Evolutionary conservation across 2,329 filamentous ascomycete species (phyloP).

Genomic region (Aspergillus floridensis): DNA sequence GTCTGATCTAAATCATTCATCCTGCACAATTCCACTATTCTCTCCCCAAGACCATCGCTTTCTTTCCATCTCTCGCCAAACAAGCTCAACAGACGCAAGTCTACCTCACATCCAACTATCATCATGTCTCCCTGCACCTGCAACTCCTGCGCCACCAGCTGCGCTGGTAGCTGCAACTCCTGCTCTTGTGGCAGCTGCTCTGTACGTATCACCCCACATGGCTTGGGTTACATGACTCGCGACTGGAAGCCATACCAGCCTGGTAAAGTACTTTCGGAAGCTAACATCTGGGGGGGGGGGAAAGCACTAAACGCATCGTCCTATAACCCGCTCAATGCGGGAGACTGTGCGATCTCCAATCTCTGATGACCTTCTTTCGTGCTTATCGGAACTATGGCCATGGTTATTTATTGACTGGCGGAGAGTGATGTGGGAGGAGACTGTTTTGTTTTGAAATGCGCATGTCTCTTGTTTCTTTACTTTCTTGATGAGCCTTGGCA

Average conservation of each 20-base stretch:
- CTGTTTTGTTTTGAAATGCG: not conserved
- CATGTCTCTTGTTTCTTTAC: not conserved
- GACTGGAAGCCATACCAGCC: not conserved
- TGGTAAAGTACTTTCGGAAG: not conserved
- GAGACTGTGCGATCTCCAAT: not conserved
- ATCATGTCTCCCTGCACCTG: conserved; percentile 5
- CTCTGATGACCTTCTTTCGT: not conserved
- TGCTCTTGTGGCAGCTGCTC: conserved; percentile 3
- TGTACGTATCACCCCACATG: not conserved
- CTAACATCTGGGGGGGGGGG: not conserved
- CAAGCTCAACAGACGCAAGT: not conserved
- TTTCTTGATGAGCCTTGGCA: not conserved
- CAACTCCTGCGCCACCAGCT: conserved; percentile 6
- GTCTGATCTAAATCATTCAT: not conserved
- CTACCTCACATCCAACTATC: not conserved
- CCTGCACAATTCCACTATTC: not conserved
- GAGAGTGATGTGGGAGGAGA: not conserved
- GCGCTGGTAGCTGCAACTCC: conserved; percentile 5
- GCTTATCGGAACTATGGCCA: not conserved
- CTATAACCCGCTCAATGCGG: not conserved
- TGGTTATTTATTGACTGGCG: not conserved
- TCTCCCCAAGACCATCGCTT: too few relatives aligned
- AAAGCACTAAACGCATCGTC: not conserved
- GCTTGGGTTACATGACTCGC: too few relatives aligned
- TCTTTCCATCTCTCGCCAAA: not conserved